These are phyloP conservation scores for Clonostachys sp. DNA, from an alignment of 2,329 filamentous ascomycete species.

Conservation along the genomic window DNA sequence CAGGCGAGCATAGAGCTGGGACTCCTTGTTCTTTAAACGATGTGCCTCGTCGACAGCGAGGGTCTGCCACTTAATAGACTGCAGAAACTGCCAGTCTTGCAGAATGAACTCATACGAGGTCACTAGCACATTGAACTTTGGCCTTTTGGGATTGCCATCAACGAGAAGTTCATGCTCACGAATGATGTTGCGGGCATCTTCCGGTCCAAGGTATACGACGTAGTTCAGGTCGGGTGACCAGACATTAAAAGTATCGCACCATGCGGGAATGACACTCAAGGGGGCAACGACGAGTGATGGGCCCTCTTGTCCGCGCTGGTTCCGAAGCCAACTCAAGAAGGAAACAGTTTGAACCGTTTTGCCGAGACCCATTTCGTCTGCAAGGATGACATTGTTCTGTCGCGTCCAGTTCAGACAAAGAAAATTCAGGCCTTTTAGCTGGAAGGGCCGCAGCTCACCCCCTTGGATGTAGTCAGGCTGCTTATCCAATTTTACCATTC, in stretches of 20 bases:
- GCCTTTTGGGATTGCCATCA: slow-evolving; percentile 80
- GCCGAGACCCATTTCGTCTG: slow-evolving; percentile 97
- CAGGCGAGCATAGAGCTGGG: slow-evolving; percentile 83
- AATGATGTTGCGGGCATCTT: slow-evolving; percentile 80
- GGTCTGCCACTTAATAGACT: slow-evolving; percentile 94
- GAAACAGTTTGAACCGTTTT: slow-evolving; percentile 98
- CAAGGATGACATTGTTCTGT: slow-evolving; percentile 91
- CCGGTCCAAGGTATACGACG: slow-evolving; percentile 91
- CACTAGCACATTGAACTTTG: slow-evolving; percentile 95
- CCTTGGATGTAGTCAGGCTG: slow-evolving; percentile 83
- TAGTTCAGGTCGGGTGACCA: slow-evolving; percentile 98
- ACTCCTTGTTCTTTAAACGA: slow-evolving; percentile 92
- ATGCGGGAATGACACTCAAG: slow-evolving; percentile 93
- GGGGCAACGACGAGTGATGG: slow-evolving; percentile 97
- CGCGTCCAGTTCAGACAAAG: slow-evolving; percentile 94
- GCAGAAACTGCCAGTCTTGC: slow-evolving; percentile 76
- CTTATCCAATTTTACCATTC: slow-evolving; percentile 68
- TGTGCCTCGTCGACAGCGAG: slow-evolving; percentile 96
- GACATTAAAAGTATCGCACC: slow-evolving; percentile 95
- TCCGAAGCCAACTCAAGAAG: slow-evolving; percentile 94
- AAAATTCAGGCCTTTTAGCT: slow-evolving; percentile 92
- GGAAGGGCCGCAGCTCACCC: slow-evolving; percentile 86
- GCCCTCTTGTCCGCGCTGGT: slow-evolving; percentile 83
- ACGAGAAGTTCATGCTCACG: slow-evolving; percentile 85
- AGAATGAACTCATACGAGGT: slow-evolving; percentile 98